These are phyloP conservation scores for Annulohypoxylon truncatum DNA, from an alignment of 2,329 filamentous ascomycete genomes.

Conservation along the genomic window DNA sequence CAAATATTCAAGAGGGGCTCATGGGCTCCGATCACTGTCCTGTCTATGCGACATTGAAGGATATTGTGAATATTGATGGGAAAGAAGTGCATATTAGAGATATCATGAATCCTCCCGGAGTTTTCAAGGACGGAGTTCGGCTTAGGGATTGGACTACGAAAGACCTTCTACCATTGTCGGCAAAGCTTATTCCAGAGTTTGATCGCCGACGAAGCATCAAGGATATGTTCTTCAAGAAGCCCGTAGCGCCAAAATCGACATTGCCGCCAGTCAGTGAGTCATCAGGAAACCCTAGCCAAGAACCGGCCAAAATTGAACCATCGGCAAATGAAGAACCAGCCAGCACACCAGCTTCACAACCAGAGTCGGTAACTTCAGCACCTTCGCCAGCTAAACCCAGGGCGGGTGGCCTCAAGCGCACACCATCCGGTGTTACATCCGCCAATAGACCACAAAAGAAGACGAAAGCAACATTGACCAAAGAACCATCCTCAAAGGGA, in stretches of 20 bases:
- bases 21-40: conserved; percentile 98
- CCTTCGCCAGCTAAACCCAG: conserved; percentile 38
- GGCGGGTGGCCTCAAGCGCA: conserved; percentile 47
- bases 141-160: conserved; percentile 73
- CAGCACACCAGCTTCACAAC: conserved; percentile 41
- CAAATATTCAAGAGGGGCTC: conserved; percentile 92
- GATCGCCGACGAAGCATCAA: conserved; percentile 85
- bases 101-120: conserved; percentile 79
- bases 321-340: conserved; percentile 1
- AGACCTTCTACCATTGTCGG: conserved; percentile 79
- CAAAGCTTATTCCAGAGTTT: conserved; percentile 88
- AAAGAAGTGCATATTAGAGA: conserved; percentile 70
- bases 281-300: conserved; percentile 15
- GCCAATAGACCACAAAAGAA: conserved; percentile 54
- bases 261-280: conserved; percentile 32
- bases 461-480: conserved; percentile 49
- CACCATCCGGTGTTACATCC: conserved; percentile 37
- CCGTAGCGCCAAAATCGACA: conserved; percentile 46
- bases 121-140: conserved; percentile 76
- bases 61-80: conserved; percentile 66
- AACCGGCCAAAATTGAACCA: conserved; percentile 8
- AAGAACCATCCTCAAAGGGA: conserved; percentile 52
- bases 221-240: conserved; percentile 85
- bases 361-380: conserved; percentile 21
- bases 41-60: conserved; percentile 80